Evolutionary conservation across 257 asterid species (phyloP), one percentile per base, ranked within the genome.

Genomic region (Linaria vulgaris): DNA sequence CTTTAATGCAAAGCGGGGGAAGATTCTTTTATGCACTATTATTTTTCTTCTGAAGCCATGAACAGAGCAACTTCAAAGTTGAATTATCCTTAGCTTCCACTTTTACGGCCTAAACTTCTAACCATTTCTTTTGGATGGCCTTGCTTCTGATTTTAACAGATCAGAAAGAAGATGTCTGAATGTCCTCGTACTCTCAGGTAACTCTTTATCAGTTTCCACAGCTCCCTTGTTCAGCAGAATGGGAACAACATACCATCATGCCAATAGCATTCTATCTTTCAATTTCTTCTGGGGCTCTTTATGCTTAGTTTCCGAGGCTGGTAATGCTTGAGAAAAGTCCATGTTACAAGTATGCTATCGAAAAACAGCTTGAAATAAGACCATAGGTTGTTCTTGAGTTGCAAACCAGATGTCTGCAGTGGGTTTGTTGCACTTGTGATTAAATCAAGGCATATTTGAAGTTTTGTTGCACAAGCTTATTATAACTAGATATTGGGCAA

Each of bases 111-210:
- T 37, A 49, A 67, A n/a, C n/a, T 46, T 53, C 25, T 56, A 30
- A 46, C 24, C 50, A 9, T 79, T 67, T 24, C 45, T 60, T 45
- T 63, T 34, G 30, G 48, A 61, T 60, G 43, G 55, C 24, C 27
- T 66, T 67, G 76, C 50, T 55, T 70, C 59, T 23, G 56, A 17
- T 67, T 75, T 47, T 64, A 12, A 43, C 85, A 92, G 98, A 74
- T 92, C 27, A 83, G 96, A 69, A 85, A 66, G 86, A 89, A 85
- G 77, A 88, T 92, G 86, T 77, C 96, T 46, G 97, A 85, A 76
- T 83, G 85, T 64, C 96, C 91, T 47, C 98, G 96, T 66, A 11
- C 74, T 53, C 86, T 72, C 25, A 86, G 98, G 98, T 92, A 38
- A 80, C 54, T 56, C 49, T 63, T 27, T 27, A n/a, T 6, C 34